phyloP scores from a whole-genome alignment of 495 filamentous ascomycete species.

The Xylaria flabelliformis region DNA sequence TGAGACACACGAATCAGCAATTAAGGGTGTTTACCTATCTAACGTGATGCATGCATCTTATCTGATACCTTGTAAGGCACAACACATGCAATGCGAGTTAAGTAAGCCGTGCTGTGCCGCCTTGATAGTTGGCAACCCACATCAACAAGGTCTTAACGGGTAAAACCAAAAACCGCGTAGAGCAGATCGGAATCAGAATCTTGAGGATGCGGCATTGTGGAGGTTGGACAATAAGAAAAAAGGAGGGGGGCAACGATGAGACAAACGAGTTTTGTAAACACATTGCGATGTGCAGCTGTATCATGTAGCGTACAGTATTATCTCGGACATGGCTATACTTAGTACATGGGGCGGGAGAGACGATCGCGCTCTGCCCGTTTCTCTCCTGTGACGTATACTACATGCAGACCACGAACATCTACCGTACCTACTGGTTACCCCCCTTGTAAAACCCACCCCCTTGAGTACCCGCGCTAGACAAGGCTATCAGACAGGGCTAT shows the following conservation, averaged over 20 bases:
- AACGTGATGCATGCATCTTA: background rate
- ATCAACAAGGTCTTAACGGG: background rate
- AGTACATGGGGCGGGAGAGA: constrained; percentile 8
- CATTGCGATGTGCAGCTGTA: constrained; percentile 23
- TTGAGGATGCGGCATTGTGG: background rate
- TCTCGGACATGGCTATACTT: background rate
- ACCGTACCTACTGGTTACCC: no score
- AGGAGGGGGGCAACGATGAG: background rate
- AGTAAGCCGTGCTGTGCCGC: background rate
- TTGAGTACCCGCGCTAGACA: no score
- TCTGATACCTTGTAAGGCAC: background rate
- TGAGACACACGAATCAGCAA: background rate
- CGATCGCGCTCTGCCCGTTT: constrained; percentile 5
- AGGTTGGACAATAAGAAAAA: background rate
- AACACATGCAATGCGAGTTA: background rate
- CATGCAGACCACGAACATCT: background rate
- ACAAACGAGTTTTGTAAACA: background rate
- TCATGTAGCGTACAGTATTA: background rate
- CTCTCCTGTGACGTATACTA: constrained; percentile 17
- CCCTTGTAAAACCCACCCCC: no score
- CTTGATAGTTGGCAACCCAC: background rate
- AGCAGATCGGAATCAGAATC: background rate
- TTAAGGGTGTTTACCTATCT: background rate
- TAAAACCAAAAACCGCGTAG: background rate
- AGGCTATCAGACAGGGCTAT: no score